Conservation (phyloP, 140 eudicot genomes). For the Senecio squalidus region DNA sequence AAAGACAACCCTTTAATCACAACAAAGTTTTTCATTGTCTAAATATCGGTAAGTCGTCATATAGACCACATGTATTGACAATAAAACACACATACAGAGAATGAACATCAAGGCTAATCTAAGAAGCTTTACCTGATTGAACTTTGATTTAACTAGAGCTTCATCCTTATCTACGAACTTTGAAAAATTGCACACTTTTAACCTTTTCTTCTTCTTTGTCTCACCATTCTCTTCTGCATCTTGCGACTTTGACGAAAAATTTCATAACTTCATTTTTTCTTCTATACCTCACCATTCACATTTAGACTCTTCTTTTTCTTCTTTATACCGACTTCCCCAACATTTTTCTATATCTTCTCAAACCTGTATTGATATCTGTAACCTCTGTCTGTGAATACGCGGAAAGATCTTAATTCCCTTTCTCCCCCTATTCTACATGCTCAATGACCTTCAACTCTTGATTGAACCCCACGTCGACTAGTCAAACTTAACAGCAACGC, state of each 20-base stretch:
- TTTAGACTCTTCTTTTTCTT: neutral
- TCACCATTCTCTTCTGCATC: neutral
- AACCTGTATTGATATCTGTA: neutral
- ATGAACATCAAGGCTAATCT: too few relatives aligned
- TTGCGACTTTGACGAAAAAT: neutral
- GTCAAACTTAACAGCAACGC: neutral
- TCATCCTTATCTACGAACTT: too few relatives aligned
- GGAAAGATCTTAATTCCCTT: neutral
- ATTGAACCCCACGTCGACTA: neutral
- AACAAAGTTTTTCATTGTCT: neutral
- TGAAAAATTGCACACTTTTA: neutral
- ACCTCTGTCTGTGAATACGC: neutral
- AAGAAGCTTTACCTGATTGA: neutral
- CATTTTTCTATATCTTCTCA: neutral
- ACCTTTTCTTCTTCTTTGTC: neutral
- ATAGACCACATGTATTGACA: neutral
- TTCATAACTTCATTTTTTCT: neutral
- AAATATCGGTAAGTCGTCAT: neutral
- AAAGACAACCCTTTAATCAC: neutral
- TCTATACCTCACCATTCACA: neutral
- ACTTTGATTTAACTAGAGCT: too few relatives aligned
- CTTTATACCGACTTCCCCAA: neutral
- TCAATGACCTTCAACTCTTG: neutral
- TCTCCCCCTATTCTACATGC: neutral
- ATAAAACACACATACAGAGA: neutral